A percentile compares a stretch with the other conserved stretches of the same genome.
Evolutionary conservation across 2,329 filamentous ascomycete species (phyloP).

Genomic region (Apiospora pterosperma): DNA sequence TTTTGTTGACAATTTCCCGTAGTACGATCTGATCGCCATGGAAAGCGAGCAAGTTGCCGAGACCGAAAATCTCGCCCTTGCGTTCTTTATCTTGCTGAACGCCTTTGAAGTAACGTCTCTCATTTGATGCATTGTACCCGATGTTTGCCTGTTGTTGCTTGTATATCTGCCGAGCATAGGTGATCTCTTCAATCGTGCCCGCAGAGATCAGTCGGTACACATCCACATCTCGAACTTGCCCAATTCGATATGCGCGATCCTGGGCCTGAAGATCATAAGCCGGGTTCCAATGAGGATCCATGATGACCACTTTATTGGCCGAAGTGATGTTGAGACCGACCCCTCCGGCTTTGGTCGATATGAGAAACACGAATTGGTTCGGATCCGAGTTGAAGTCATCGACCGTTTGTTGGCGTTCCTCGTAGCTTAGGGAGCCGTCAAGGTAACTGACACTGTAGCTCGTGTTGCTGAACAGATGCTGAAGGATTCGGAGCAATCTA

Average conservation of each 20-base stretch:
- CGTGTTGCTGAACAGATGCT: constrained; percentile 81
- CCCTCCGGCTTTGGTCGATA: constrained; percentile 89
- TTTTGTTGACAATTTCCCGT: constrained; percentile 97
- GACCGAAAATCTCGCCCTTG: constrained; percentile 91
- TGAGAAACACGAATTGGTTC: constrained; percentile 88
- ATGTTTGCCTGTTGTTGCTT: constrained; percentile 99
- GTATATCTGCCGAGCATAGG: constrained; percentile 96
- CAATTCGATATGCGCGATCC: constrained; percentile 93
- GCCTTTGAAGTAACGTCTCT: constrained; percentile 92
- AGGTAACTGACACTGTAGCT: constrained; percentile 89
- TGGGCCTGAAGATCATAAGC: constrained; percentile 93
- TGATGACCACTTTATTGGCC: constrained; percentile 95
- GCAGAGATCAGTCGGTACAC: constrained; percentile 89
- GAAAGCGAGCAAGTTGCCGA: constrained; percentile 82
- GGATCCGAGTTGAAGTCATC: constrained; percentile 90
- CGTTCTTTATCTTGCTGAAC: constrained; percentile 80
- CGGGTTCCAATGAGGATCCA: constrained; percentile 98
- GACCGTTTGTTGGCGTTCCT: constrained; percentile 77
- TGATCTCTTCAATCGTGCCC: constrained; percentile 94
- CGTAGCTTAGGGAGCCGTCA: constrained; percentile 79
- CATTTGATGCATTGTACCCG: constrained; percentile 86
- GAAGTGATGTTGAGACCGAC: constrained; percentile 95
- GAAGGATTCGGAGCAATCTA: constrained; percentile 76
- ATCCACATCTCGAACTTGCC: constrained; percentile 88
- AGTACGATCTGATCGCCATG: constrained; percentile 76